Percentiles rank a stretch among this genome's conserved stretches.
These are phyloP conservation scores for Rhodotorula sp. DNA, from an alignment of 1,284 basidiomycete genomes.

Conservation along the genomic window DNA sequence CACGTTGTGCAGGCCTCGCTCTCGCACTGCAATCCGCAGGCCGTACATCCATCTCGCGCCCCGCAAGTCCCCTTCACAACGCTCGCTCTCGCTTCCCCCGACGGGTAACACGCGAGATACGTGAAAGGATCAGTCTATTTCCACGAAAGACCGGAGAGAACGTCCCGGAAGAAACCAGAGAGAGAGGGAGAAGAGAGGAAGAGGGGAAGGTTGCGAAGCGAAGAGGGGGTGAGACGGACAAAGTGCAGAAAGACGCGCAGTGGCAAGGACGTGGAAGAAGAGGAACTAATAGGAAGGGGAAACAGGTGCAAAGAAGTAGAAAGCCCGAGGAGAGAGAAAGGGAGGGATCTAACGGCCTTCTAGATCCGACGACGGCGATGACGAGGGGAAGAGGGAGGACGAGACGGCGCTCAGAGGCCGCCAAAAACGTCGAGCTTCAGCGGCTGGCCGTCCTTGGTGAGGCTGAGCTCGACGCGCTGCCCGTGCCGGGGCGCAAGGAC, in stretches of 20 bases:
- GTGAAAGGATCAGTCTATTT: background rate
- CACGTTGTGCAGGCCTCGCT: too few relatives aligned
- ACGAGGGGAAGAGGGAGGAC: background rate
- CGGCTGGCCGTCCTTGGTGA: constrained; percentile 57
- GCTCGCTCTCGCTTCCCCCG: too few relatives aligned
- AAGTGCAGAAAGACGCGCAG: background rate
- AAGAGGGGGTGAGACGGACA: too few relatives aligned
- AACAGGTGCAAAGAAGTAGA: background rate
- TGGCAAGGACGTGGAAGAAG: background rate
- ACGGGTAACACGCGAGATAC: background rate
- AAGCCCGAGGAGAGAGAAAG: background rate
- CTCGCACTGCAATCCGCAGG: too few relatives aligned
- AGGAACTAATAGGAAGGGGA: background rate
- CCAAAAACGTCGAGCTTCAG: constrained; percentile 43
- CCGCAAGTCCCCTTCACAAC: too few relatives aligned
- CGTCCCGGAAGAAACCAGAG: constrained; percentile 2
- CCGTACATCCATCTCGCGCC: too few relatives aligned
- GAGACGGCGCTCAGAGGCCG: constrained; percentile 18
- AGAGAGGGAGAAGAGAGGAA: background rate
- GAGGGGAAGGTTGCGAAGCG: too few relatives aligned
- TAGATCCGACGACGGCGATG: background rate
- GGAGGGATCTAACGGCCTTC: background rate
- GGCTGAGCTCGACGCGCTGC: constrained; percentile 71
- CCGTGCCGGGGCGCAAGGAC: constrained; percentile 77
- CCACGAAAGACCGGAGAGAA: background rate